These are phyloP conservation scores for Cucurbita argyrosperma DNA, from an alignment of 306 rosid species.

Conservation along the genomic window DNA sequence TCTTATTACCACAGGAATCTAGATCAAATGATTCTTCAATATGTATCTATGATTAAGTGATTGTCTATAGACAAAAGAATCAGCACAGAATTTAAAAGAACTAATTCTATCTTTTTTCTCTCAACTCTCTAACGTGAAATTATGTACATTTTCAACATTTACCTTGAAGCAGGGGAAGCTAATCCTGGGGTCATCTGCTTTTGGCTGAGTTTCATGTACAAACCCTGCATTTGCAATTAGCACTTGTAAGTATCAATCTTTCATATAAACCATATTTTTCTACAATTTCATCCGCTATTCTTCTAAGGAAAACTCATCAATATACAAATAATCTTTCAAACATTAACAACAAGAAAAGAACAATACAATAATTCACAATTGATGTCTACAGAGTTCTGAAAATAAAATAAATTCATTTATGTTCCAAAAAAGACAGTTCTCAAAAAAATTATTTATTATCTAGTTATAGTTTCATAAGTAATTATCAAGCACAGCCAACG, in stretches of 20 bases:
- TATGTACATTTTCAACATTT: background rate
- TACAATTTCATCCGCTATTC: background rate
- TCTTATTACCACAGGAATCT: background rate
- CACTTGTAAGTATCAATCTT: background rate
- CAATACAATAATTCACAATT: background rate
- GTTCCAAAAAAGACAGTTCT: background rate
- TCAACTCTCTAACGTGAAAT: background rate
- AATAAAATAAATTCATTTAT: background rate
- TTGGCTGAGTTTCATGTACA: conserved; percentile 80
- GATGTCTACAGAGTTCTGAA: background rate
- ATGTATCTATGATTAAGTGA: background rate
- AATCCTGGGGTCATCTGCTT: conserved; percentile 28
- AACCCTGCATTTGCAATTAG: conserved; percentile 72
- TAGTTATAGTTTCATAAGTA: background rate
- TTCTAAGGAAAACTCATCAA: background rate
- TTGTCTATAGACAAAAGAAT: background rate
- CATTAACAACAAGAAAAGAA: background rate
- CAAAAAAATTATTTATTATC: background rate
- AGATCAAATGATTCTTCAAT: background rate
- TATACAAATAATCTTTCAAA: background rate
- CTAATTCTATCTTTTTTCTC: background rate
- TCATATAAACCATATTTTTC: background rate
- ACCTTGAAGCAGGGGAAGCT: conserved; percentile 15
- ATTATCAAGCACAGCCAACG: background rate
- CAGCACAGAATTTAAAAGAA: background rate